Base-by-base conservation (phyloP, 2,329 filamentous ascomycete species). In the Paradendryphiella salina region DNA sequence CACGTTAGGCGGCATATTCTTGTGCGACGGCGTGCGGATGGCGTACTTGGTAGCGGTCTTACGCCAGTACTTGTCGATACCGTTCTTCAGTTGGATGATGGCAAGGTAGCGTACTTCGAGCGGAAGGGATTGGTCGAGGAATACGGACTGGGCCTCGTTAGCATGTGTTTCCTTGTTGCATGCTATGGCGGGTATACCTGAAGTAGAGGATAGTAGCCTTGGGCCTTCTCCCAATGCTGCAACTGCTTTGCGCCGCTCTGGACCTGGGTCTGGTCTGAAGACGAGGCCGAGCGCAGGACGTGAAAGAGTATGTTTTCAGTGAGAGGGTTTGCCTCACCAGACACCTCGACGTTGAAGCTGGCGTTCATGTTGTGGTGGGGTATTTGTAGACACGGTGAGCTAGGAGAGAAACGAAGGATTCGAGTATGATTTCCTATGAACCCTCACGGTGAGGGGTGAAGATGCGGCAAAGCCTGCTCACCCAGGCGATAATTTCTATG, bases 41-140 rank as follows among this genome's bases (percentile, higher is more conserved):
- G 13, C 46, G 46, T 83, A 82, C 69, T 86, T 85, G 49, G 88
- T 82, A 41, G 89, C 85, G 28, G 88, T 89, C 69, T 81, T 90
- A 68, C 94, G 83, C 94, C 94, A 99, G 73, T 91, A 90, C 70
- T 88, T 91, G 71, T 97, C 93, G 73, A 97, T 92, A 47, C 92
- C 94, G 72, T 97, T 96, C 72, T 97, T 97, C 46, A 99, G 81
- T 70, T 96, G 89, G 61, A 97, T 96, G 50, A 97, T 85, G 46
- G 93, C 89, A 9, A 96, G 85, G 66, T 96, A 91, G 54, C 94
- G 88, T 45, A 93, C 83, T 65, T 95, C 86, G 50, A 84, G 75
- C 1, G 90, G 88, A 1, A 95, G 77, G 1, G 85, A 84, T 54
- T 85, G 85, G 75, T 96, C 89, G 57, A 96, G 81, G 70, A 92